A percentile compares a stretch with the other conserved stretches of the same genome.
Conservation (phyloP, 73 alveolate genomes). For the Paramecium biaurelia region DNA sequence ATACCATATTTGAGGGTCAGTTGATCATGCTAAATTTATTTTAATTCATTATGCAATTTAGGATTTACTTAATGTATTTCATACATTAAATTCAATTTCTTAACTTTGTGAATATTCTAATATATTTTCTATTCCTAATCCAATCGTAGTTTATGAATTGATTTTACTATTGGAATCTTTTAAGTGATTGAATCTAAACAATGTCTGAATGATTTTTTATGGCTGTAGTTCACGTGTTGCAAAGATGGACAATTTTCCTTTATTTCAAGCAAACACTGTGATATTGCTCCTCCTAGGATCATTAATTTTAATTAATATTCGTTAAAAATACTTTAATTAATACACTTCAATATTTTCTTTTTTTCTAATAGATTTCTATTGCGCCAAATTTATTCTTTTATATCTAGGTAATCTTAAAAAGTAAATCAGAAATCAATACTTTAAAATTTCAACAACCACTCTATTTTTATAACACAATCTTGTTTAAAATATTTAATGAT, state of each 20-base stretch:
- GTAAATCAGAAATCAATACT: not conserved
- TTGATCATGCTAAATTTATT: not conserved
- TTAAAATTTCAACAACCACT: not conserved
- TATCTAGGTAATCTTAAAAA: not conserved
- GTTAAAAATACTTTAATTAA: not conserved
- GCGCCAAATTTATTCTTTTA: not conserved
- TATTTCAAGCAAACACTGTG: not conserved
- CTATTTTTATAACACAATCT: not conserved
- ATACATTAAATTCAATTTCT: not conserved
- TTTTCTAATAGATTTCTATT: not conserved
- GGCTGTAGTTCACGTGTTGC: not conserved
- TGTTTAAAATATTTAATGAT: too few relatives aligned
- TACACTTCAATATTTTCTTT: not conserved
- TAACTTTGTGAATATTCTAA: not conserved
- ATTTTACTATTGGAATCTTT: not conserved
- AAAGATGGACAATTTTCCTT: not conserved
- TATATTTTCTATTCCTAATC: constrained; percentile 15
- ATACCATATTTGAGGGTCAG: constrained; percentile 18
- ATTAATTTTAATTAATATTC: not conserved
- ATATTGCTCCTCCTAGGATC: not conserved
- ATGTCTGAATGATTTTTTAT: not conserved
- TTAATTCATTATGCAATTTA: not conserved
- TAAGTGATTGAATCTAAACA: not conserved
- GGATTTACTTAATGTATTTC: constrained; percentile 20
- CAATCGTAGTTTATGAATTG: not conserved